phyloP scores from a whole-genome alignment of 2,329 filamentous ascomycete species.

The Beauveria sp. region DNA sequence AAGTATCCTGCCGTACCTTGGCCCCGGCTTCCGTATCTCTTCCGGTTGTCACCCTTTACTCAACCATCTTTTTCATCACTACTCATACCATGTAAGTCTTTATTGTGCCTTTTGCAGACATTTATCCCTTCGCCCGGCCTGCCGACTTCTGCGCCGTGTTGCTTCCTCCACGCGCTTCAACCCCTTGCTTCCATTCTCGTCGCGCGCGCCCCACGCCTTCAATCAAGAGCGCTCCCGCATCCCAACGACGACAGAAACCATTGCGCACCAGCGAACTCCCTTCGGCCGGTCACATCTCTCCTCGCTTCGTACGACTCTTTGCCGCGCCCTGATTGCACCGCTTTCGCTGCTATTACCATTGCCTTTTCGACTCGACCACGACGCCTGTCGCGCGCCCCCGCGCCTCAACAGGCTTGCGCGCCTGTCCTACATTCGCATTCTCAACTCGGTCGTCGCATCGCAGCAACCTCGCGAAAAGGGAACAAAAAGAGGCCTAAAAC shows the following conservation, averaged over 20 bases:
- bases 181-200: background rate
- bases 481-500: no score
- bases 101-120: background rate
- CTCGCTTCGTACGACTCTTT: background rate
- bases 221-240: slow-evolving; percentile 2
- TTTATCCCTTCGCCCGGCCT: background rate
- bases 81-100: background rate
- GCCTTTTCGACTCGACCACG: background rate
- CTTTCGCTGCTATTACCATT: background rate
- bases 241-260: slow-evolving; percentile 1
- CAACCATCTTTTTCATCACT: background rate
- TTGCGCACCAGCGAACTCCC: background rate
- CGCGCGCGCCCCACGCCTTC: slow-evolving; percentile 8
- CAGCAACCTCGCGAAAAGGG: background rate
- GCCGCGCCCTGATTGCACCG: background rate
- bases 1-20: background rate
- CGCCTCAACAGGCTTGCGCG: background rate
- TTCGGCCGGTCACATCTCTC: background rate
- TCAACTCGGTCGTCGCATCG: background rate
- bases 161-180: background rate
- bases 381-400: background rate
- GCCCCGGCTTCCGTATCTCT: background rate
- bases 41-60: background rate
- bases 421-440: background rate
- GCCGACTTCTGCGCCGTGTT: background rate